These are phyloP conservation scores for Fulvia fulva DNA, from an alignment of 2,329 filamentous ascomycete genomes.

Conservation along the genomic window DNA sequence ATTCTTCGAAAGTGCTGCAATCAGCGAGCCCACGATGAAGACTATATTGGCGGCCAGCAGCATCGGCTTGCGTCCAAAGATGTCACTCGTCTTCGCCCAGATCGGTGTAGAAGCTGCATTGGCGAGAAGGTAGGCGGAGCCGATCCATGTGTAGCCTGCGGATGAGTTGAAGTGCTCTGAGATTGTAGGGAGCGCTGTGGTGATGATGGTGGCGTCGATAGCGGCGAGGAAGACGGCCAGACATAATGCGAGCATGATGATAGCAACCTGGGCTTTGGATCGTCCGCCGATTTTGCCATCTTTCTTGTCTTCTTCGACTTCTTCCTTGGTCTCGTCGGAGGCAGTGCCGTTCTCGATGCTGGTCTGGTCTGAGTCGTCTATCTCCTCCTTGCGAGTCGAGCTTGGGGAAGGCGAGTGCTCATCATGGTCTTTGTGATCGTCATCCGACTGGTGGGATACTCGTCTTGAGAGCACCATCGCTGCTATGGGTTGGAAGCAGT, in stretches of 20 bases:
- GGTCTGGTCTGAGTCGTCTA: too few species aligned
- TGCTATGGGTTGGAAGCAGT: too few species aligned
- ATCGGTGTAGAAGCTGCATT: slow-evolving; percentile 34
- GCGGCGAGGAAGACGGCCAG: slow-evolving; percentile 57
- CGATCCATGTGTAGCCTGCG: slow-evolving; percentile 52
- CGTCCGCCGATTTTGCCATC: slow-evolving; percentile 25
- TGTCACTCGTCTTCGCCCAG: slow-evolving; percentile 42
- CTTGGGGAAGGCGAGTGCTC: too few species aligned
- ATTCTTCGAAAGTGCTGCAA: slow-evolving; percentile 56
- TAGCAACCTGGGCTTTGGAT: slow-evolving; percentile 39
- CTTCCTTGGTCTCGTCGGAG: too few species aligned
- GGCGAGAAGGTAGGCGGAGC: slow-evolving; percentile 49
- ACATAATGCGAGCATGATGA: slow-evolving; percentile 48
- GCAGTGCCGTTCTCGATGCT: too few species aligned
- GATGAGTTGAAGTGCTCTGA: slow-evolving; percentile 47
- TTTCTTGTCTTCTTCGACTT: slow-evolving; percentile 17
- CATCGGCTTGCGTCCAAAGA: slow-evolving; percentile 56
- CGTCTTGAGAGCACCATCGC: too few species aligned
- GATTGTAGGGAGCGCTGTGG: slow-evolving; percentile 21
- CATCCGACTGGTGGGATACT: too few species aligned
- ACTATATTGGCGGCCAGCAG: slow-evolving; percentile 56
- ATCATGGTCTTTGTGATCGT: too few species aligned
- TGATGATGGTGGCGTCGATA: slow-evolving; percentile 47
- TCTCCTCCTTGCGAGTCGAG: too few species aligned
- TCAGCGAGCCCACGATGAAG: slow-evolving; percentile 55